These are phyloP conservation scores for Komagataella kurtzmanii DNA, from an alignment of 805 yeast genomes.

Conservation along the genomic window DNA sequence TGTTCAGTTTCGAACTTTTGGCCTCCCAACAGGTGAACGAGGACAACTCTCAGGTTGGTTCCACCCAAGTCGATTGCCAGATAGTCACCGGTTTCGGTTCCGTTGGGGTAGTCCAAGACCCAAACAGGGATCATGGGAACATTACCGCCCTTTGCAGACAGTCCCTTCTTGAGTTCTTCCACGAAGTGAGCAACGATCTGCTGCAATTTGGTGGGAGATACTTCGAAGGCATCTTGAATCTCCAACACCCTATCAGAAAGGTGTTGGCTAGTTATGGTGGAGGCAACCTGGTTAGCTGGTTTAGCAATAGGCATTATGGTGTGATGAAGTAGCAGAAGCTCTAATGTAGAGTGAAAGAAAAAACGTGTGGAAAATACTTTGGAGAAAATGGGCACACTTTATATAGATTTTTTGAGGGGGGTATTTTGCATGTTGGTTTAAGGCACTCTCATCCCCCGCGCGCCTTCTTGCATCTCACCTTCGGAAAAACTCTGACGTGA, in stretches of 20 bases:
- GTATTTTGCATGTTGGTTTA: background rate
- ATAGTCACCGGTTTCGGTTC: conserved; percentile 44
- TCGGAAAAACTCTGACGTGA: background rate
- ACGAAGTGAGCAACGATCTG: conserved; percentile 35
- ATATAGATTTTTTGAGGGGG: background rate
- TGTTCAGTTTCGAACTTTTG: conserved; percentile 80
- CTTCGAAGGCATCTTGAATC: conserved; percentile 14
- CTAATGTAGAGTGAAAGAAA: background rate
- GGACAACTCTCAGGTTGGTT: conserved; percentile 46
- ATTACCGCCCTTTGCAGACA: conserved; percentile 37
- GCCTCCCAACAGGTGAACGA: conserved; percentile 48
- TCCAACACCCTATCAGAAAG: background rate
- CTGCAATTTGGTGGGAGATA: conserved; percentile 26
- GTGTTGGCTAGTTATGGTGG: background rate
- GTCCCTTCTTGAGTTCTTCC: conserved; percentile 38
- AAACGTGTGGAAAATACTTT: background rate
- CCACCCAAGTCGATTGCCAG: conserved; percentile 52
- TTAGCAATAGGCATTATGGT: background rate
- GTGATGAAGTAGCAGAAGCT: background rate
- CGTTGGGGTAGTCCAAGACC: conserved; percentile 48
- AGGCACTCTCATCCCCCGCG: background rate
- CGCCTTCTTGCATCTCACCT: background rate
- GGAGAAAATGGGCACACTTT: background rate
- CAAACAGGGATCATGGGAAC: conserved; percentile 51
- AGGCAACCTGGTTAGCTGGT: background rate